Conservation (phyloP, 306 rosid species). For the Ammopiptanthus mongolicus region DNA sequence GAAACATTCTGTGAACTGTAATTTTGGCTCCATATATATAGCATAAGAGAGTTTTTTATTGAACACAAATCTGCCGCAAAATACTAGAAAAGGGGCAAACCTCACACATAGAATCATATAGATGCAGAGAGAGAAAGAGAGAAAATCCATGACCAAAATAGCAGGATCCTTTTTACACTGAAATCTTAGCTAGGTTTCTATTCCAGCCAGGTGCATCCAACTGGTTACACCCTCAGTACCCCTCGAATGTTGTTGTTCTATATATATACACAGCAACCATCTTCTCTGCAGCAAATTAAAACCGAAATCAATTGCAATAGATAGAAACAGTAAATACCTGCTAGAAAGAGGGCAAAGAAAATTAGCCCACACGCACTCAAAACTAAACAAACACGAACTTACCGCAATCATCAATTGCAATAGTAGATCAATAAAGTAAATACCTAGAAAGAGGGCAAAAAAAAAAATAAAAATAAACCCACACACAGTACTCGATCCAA, state of each 20-base stretch:
- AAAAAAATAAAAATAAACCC: not conserved
- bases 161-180: not conserved
- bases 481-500: not conserved
- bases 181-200: not conserved
- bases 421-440: not conserved
- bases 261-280: not conserved
- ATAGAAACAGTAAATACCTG: no score
- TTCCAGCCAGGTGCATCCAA: not conserved
- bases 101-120: constrained; percentile 1
- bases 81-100: not conserved
- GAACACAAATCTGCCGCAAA: not conserved
- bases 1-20: no score
- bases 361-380: no score
- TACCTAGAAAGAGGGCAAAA: not conserved
- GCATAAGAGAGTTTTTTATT: not conserved
- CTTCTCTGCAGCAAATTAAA: not conserved
- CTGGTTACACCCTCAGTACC: not conserved
- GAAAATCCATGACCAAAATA: not conserved
- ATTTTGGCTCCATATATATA: not conserved
- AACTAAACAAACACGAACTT: no score
- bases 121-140: not conserved
- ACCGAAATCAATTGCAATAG: not conserved
- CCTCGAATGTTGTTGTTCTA: not conserved
- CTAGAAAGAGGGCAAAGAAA: no score
- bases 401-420: no score